These are phyloP conservation scores for Mortierella sp. DNA, from an alignment of 371 early-diverging fungal species.

Conservation along the genomic window DNA sequence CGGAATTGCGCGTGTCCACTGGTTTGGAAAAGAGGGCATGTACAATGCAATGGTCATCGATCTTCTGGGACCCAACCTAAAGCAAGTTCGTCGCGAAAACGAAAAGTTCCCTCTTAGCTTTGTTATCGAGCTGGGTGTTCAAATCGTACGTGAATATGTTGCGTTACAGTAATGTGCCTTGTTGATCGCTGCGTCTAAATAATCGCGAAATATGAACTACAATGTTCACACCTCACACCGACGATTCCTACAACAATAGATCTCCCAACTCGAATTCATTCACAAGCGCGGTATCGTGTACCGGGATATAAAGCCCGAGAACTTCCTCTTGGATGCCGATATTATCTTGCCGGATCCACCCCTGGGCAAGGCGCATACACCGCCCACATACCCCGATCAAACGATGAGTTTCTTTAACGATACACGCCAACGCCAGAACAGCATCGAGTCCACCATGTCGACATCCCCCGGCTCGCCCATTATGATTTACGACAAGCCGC, in stretches of 20 bases:
- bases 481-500: conserved; percentile 34
- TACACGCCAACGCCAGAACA: conserved; percentile 44
- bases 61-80: conserved; percentile 95
- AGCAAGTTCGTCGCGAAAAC: conserved; percentile 81
- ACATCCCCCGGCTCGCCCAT: conserved; percentile 38
- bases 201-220: conserved; percentile 1
- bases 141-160: conserved; percentile 63
- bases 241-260: conserved; percentile 55
- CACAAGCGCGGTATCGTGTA: conserved; percentile 95
- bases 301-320: conserved; percentile 99
- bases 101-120: conserved; percentile 64
- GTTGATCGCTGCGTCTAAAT: not conserved
- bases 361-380: conserved; percentile 26
- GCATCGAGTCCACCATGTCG: conserved; percentile 34
- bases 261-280: conserved; percentile 88
- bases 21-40: conserved; percentile 93
- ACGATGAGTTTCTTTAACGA: conserved; percentile 47
- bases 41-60: conserved; percentile 96
- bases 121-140: conserved; percentile 68
- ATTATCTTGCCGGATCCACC: conserved; percentile 48
- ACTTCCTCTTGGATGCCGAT: conserved; percentile 76
- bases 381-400: conserved; percentile 43
- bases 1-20: conserved; percentile 89
- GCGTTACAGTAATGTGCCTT: not conserved
- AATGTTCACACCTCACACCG: no score